Evolutionary conservation across 805 yeast genomes (phyloP).

Genomic region (Jamesozyma rosinii): DNA sequence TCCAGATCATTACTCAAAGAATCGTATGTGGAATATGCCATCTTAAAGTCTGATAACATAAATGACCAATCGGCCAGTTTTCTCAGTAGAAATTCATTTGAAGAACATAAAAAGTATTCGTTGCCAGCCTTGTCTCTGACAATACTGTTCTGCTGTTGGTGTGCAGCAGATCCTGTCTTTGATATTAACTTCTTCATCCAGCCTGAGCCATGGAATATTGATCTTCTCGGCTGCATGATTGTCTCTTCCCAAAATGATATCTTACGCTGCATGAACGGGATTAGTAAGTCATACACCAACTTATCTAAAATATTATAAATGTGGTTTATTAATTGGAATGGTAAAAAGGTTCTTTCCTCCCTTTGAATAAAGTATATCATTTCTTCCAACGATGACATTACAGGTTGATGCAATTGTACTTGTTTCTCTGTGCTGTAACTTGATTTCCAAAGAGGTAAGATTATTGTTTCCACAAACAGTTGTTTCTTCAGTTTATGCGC

Average conservation of each 20-base stretch:
- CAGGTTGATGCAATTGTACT: constrained; percentile 23
- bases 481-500: constrained; percentile 36
- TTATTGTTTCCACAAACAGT: constrained; percentile 30
- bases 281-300: constrained; percentile 22
- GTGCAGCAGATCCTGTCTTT: constrained; percentile 7
- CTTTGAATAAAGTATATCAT: constrained; percentile 13
- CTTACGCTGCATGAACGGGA: constrained; percentile 81
- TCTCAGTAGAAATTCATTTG: constrained; percentile 66
- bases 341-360: constrained; percentile 9
- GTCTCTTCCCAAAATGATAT: constrained; percentile 81
- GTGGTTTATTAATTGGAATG: constrained; percentile 15
- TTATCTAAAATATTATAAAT: constrained; percentile 22
- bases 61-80: constrained; percentile 88
- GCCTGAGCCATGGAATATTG: constrained; percentile 59
- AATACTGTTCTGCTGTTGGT: constrained; percentile 11
- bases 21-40: constrained; percentile 78
- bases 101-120: constrained; percentile 50
- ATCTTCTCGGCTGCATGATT: constrained; percentile 63
- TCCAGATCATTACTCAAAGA: constrained; percentile 66
- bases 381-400: constrained; percentile 24
- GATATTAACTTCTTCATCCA: constrained; percentile 39
- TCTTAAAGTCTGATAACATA: constrained; percentile 80
- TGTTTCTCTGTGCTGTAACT: constrained; percentile 2
- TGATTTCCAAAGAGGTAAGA: constrained; percentile 24
- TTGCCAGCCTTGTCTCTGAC: constrained; percentile 40